Base-by-base conservation (phyloP, 805 yeast species). In the Candida endomychidarum region DNA sequence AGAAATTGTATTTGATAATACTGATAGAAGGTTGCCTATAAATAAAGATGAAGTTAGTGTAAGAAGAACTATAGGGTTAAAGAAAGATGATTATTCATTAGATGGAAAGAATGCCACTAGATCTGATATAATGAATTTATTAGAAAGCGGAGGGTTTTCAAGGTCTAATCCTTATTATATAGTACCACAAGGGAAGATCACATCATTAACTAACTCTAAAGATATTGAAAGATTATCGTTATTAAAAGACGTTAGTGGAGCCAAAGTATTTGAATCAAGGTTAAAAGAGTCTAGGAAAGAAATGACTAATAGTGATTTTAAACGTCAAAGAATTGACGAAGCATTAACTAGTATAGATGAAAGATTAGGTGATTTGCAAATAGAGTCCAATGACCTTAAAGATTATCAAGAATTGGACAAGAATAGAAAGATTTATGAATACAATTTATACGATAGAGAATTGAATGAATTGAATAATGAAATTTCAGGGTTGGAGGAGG, bases 161-260 rank as follows among this genome's bases (percentile, higher is more conserved):
- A 75, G 85, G 45, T 80, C 88, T 5, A 90, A 89, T 48, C 96
- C 97, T 1, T 91, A 90, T 61, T 91, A 91, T 58, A 91, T 93
- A 50, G 98, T 93, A 4, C 98, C 99, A 0, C 99, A 93, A 62
- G 99, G 99, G 15, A 74, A 86, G 51, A 87, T 93, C 51, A 84
- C 96, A 1, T 74, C 86, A 0, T 70, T 93, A 43, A 91, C 98
- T 0, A 88, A 88, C 55, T 91, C 96, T 0, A 86, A 86, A 51
- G 96, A 89, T 56, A 56, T 77, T 2, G 96, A 90, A 55, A 76
- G 97, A 45, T 69, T 91, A 37, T 74, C 77, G 24, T 65, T 90
- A 27, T 66, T 93, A 50, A 89, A 91, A 50, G 96, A 89, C 54
- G 96, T 91, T 23, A 93, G 96, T 21, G 99, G 99, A 14, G 96